A percentile compares a stretch with the other conserved stretches of the same genome.
Evolutionary conservation across 371 early-diverging fungal genomes (phyloP).

Genomic region (Rhizopus stolonifer): DNA sequence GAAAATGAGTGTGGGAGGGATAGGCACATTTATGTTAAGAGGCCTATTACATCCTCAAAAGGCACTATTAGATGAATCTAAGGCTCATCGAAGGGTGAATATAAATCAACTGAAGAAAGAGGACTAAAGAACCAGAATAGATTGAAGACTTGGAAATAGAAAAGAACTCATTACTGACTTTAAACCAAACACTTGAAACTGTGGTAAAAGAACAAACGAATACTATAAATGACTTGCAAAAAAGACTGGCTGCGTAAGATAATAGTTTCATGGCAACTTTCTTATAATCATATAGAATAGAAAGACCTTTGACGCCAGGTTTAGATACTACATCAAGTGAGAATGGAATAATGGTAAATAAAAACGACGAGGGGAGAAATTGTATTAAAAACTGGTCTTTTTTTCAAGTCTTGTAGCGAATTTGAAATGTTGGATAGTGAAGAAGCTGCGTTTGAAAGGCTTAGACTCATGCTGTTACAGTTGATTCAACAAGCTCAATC

Average conservation of each 20-base stretch:
- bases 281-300: slow-evolving; percentile 22
- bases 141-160: slow-evolving; percentile 57
- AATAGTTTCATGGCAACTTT: not conserved
- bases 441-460: slow-evolving; percentile 40
- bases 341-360: slow-evolving; percentile 32
- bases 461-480: slow-evolving; percentile 28
- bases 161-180: slow-evolving; percentile 41
- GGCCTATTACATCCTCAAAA: slow-evolving; percentile 8
- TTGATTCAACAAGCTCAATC: slow-evolving; percentile 48
- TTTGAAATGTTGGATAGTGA: slow-evolving; percentile 20
- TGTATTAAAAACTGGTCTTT: no score
- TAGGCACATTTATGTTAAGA: slow-evolving; percentile 24
- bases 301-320: slow-evolving; percentile 36
- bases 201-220: slow-evolving; percentile 40
- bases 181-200: slow-evolving; percentile 48
- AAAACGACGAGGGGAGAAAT: no score
- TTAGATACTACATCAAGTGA: slow-evolving; percentile 32
- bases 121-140: slow-evolving; percentile 15
- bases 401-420: not conserved
- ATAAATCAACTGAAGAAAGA: not conserved
- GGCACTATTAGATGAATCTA: slow-evolving; percentile 30
- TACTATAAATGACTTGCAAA: slow-evolving; percentile 41
- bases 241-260: slow-evolving; percentile 34
- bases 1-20: no score
- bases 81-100: slow-evolving; percentile 42